phyloP scores from a whole-genome alignment of 805 yeast species.

The Starmerella sp. region DNA sequence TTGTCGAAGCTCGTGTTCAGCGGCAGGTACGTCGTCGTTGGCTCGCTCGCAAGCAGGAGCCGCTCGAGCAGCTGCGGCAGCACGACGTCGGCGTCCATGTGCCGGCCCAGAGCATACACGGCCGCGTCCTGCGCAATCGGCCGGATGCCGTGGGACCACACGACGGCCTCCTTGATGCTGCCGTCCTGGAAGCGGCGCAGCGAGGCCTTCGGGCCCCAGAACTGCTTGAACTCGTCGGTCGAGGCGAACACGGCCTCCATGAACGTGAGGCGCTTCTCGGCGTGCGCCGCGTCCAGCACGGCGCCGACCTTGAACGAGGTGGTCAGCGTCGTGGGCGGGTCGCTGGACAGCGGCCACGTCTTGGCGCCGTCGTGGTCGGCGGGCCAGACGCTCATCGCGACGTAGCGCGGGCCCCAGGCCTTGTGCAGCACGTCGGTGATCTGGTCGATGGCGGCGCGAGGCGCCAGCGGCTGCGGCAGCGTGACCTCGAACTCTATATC shows the following conservation, averaged over 20 bases:
- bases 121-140: constrained; percentile 58
- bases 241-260: constrained; percentile 54
- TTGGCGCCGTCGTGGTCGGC: neutral
- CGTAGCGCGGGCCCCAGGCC: constrained; percentile 19
- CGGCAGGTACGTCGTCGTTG: constrained; percentile 22
- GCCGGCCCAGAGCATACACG: constrained; percentile 51
- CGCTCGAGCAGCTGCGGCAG: constrained; percentile 12
- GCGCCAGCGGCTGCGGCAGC: neutral
- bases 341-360: constrained; percentile 22
- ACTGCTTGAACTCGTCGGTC: constrained; percentile 50
- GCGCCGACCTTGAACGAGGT: constrained; percentile 41
- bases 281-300: constrained; percentile 54
- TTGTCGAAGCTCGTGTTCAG: constrained; percentile 38
- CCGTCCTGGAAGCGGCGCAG: constrained; percentile 91
- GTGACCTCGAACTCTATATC: constrained; percentile 48
- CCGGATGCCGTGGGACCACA: constrained; percentile 51
- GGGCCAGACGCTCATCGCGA: constrained; percentile 10
- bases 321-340: constrained; percentile 6
- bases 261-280: constrained; percentile 72
- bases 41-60: constrained; percentile 44
- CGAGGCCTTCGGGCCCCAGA: constrained; percentile 84
- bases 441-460: neutral
- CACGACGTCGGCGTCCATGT: constrained; percentile 34
- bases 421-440: constrained; percentile 5
- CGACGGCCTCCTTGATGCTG: constrained; percentile 76